Evolutionary conservation across 257 asterid species (phyloP), one percentile per base, ranked within the genome.

Genomic region (Solanum bulbocastanum): DNA sequence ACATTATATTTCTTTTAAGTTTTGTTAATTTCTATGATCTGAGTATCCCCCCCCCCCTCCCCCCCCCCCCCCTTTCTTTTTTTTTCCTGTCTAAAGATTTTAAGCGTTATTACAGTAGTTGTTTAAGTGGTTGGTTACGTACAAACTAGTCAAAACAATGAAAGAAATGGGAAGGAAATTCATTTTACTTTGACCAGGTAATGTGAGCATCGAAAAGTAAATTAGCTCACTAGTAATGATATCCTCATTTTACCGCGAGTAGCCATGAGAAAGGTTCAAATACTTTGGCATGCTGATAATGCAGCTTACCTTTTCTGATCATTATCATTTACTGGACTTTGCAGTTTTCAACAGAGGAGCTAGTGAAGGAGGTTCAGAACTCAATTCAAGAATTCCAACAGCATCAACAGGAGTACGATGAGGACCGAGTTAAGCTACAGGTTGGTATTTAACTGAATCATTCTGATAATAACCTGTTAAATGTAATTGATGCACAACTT

Each of bases 351-450:
- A 94, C 98, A 8, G 99, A 96, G n/a, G 98, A 97, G 88, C 89
- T 96, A 49, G 95, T 95, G 56, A 91, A 95, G 90, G 99, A 97
- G 92, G 98, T 96, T 39, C 94, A 96, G 89, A 93, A 92, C 91
- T 93, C 99, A 12, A 92, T 93, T 52, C 88, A 91, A 62, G 99
- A 96, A 90, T 95, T 96, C 73, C 92, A 94, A 87, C 91, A 89
- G 78, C 98, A 94, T 73, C 89, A 94, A 87, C 98, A 97, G 90
- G 99, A 95, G n/a, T 97, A 96, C 39, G 98, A 97, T 0, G 99
- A 96, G 90, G 98, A 92, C 81, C 96, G 98, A 25, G 92, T 97
- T 87, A 91, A 78, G 91, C 95, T 85, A 88, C 99, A 97, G 99
- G 99, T 95, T 22, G 78, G 88, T 68, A 18, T 46, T 46, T 81